Evolutionary conservation across 345 rosid species (phyloP).

Genomic region (Anastatica hierochuntica): DNA sequence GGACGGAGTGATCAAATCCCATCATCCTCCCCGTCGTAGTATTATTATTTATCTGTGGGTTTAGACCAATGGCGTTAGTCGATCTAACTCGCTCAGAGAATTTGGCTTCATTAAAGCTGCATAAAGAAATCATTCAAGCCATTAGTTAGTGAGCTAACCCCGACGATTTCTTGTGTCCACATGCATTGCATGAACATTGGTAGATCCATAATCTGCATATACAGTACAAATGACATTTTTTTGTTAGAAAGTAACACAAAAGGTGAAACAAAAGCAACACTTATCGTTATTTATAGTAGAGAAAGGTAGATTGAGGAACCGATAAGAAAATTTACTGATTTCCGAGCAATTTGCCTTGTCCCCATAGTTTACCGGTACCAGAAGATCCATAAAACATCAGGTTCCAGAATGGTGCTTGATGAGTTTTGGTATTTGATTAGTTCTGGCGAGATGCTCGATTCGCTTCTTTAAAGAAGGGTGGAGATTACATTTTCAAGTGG

Average conservation of each 20-base stretch:
- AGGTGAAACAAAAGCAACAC: background rate
- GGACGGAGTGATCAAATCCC: conserved; percentile 38
- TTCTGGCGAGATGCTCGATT: conserved; percentile 80
- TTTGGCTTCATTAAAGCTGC: conserved; percentile 37
- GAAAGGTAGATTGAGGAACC: no score
- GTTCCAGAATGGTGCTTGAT: conserved; percentile 86
- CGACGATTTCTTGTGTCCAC: conserved; percentile 44
- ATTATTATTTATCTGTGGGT: conserved; percentile 49
- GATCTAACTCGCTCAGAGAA: conserved; percentile 37
- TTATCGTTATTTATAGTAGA: background rate
- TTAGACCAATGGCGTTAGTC: conserved; percentile 37
- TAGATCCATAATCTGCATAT: conserved; percentile 68
- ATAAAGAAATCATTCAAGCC: background rate
- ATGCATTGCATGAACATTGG: conserved; percentile 46
- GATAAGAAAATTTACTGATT: no score
- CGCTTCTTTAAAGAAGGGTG: conserved; percentile 72
- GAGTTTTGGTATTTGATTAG: conserved; percentile 69
- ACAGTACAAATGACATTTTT: conserved; percentile 2
- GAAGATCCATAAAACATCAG: conserved; percentile 98
- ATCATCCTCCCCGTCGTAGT: conserved; percentile 42
- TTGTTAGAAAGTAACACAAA: conserved; percentile 1
- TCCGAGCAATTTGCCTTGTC: no score
- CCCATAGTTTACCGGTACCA: conserved; percentile 98
- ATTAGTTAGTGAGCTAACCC: conserved; percentile 59
- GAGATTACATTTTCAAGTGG: conserved; percentile 55